A percentile compares a stretch with the other conserved stretches of the same genome.
Evolutionary conservation across 2,329 filamentous ascomycete species (phyloP).

Genomic region (Fusarium devonianum): DNA sequence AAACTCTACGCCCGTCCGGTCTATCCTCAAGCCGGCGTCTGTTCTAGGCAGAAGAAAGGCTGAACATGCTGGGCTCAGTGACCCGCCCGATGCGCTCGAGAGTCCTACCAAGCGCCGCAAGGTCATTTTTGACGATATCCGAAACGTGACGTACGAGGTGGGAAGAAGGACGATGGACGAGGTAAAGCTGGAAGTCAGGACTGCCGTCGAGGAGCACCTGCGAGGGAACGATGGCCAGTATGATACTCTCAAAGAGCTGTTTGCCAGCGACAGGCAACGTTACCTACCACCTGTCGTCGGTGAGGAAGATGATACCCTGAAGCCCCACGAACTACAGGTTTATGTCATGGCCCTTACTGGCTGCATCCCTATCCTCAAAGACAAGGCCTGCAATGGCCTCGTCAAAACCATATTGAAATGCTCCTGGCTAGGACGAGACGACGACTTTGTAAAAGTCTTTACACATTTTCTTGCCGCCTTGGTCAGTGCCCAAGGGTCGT

Average conservation of each 20-base stretch:
- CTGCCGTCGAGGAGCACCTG: slow-evolving; percentile 63
- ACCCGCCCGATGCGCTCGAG: slow-evolving; percentile 49
- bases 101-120: slow-evolving; percentile 62
- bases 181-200: slow-evolving; percentile 62
- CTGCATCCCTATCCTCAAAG: slow-evolving; percentile 65
- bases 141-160: slow-evolving; percentile 64
- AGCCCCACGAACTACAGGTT: slow-evolving; percentile 63
- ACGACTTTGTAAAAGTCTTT: slow-evolving; percentile 71
- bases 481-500: slow-evolving; percentile 82
- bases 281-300: slow-evolving; percentile 50
- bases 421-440: slow-evolving; percentile 70
- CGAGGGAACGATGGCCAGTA: slow-evolving; percentile 67
- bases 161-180: slow-evolving; percentile 61
- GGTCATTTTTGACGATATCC: slow-evolving; percentile 65
- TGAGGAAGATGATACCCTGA: slow-evolving; percentile 57
- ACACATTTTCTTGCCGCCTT: slow-evolving; percentile 73
- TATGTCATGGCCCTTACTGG: slow-evolving; percentile 70
- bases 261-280: slow-evolving; percentile 57
- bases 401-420: slow-evolving; percentile 66
- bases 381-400: slow-evolving; percentile 65
- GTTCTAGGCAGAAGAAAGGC: slow-evolving; percentile 55
- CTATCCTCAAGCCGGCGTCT: slow-evolving; percentile 60
- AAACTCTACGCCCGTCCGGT: slow-evolving; percentile 56
- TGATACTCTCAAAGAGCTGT: slow-evolving; percentile 66
- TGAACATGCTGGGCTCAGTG: slow-evolving; percentile 53